Base-by-base conservation (phyloP, 2,329 filamentous ascomycete genomes). In the Zalaria sp. region DNA sequence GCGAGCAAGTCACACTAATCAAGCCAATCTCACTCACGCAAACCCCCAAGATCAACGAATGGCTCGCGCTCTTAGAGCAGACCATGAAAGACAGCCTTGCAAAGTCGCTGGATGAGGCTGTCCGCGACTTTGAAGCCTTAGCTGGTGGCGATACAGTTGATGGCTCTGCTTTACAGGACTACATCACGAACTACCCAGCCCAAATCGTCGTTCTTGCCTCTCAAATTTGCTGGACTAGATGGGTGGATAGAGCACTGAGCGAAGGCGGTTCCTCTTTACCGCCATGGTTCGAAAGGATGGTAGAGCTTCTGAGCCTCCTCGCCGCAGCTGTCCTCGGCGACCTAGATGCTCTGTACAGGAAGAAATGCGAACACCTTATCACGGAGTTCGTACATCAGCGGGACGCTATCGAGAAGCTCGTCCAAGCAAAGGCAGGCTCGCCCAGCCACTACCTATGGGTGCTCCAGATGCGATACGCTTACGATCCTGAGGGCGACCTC, bases 341-440 rank as follows among this genome's bases (percentile, higher is more conserved):
- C 54, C 74, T 98, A 25, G 83, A 88, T 50, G 69, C 85, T 5
- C 83, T 95, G 39, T 77, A 83, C 56, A 77, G 91, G 47, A 94
- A 94, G 72, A 95, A 94, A 68, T 98, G 89, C 62, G 91, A 99
- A 61, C 89, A 95, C 62, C 75, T 98, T 50, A 98, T 99, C 57
- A 99, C 93, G 0, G 93, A 98, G 60, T 96, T 91, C 57, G 91
- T 99, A 9, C 91, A 98, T 59, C 93, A 99, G 62, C 83, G 91
- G 46, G 91, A 98, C 60, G 77, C 82, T 11, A 91, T 96, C 49
- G 82, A 89, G 56, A 93, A 85, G 61, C 76, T 99, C 26, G 74
- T 88, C 38, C 73, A 81, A 37, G 70, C 76, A 37, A 81, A 81
- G 43, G 91, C 91, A 26, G 76, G 71, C 40, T 78, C 80, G 5